Evolutionary conservation across 306 rosid species (phyloP).

Genomic region (Dalbergia cochinchinensis): DNA sequence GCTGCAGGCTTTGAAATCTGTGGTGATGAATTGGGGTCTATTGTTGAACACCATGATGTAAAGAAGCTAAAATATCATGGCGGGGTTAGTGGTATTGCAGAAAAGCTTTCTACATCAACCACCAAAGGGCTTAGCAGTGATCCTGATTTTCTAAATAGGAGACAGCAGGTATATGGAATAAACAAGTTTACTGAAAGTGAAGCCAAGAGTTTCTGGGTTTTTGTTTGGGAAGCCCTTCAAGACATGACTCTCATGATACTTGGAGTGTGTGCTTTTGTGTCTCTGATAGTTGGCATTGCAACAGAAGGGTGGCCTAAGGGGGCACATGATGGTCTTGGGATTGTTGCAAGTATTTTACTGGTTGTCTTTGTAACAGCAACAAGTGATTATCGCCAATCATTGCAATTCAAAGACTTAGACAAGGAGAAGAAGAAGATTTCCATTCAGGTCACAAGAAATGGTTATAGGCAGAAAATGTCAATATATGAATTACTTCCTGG

Average conservation of each 20-base stretch:
- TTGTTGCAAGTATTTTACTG: constrained; percentile 89
- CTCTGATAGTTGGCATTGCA: constrained; percentile 82
- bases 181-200: constrained; percentile 83
- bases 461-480: constrained; percentile 92
- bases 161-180: constrained; percentile 75
- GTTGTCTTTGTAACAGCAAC: constrained; percentile 96
- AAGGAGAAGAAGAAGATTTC: constrained; percentile 93
- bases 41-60: constrained; percentile 85
- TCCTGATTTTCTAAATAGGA: constrained; percentile 48
- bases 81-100: constrained; percentile 72
- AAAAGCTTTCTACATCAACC: constrained; percentile 73
- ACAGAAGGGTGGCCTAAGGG: constrained; percentile 97
- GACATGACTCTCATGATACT: constrained; percentile 98
- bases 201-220: constrained; percentile 75
- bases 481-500: constrained; percentile 95
- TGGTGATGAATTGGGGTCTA: constrained; percentile 86
- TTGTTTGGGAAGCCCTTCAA: constrained; percentile 98
- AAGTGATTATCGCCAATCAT: constrained; percentile 93
- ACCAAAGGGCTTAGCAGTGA: constrained; percentile 63
- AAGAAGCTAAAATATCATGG: constrained; percentile 84
- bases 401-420: constrained; percentile 95
- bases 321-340: constrained; percentile 97
- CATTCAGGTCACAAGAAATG: constrained; percentile 89
- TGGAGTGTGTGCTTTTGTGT: constrained; percentile 87
- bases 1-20: constrained; percentile 86